Conservation (phyloP, 1,139 yeast species). For the Schizosaccharomyces versatilis region DNA sequence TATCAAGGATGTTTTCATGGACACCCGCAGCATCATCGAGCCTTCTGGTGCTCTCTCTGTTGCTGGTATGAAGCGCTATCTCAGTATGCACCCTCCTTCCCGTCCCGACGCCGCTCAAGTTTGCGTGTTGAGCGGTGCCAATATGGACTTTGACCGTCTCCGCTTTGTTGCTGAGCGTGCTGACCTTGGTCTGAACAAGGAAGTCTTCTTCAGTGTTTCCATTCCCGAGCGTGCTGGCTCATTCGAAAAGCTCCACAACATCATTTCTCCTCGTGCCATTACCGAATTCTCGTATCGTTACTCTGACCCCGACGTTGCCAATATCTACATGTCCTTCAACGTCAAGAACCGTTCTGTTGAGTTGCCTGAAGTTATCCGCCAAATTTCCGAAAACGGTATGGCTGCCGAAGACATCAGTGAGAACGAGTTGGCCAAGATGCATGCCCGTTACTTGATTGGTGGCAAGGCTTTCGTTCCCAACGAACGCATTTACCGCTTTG, state of each 20-base stretch:
- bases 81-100: constrained; percentile 39
- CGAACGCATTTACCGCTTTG: constrained; percentile 65
- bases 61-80: constrained; percentile 78
- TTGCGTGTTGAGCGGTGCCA: constrained; percentile 83
- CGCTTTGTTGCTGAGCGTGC: constrained; percentile 97
- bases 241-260: constrained; percentile 47
- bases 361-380: constrained; percentile 17
- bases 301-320: constrained; percentile 33
- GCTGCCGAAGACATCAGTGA: constrained; percentile 50
- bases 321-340: constrained; percentile 68
- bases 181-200: constrained; percentile 90
- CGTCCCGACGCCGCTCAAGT: constrained; percentile 33
- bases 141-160: constrained; percentile 89
- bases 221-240: constrained; percentile 89
- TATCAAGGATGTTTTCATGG: constrained; percentile 86
- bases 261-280: constrained; percentile 66
- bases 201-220: constrained; percentile 70
- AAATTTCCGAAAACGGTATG: constrained; percentile 17
- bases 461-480: constrained; percentile 49
- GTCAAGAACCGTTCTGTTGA: constrained; percentile 51
- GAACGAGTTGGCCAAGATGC: constrained; percentile 85
- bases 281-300: constrained; percentile 86
- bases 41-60: constrained; percentile 94
- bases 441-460: constrained; percentile 87
- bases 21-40: constrained; percentile 79